Evolutionary conservation across 2,329 filamentous ascomycete genomes (phyloP), one percentile per base, ranked within the genome.

Genomic region (Colletotrichum filicis): DNA sequence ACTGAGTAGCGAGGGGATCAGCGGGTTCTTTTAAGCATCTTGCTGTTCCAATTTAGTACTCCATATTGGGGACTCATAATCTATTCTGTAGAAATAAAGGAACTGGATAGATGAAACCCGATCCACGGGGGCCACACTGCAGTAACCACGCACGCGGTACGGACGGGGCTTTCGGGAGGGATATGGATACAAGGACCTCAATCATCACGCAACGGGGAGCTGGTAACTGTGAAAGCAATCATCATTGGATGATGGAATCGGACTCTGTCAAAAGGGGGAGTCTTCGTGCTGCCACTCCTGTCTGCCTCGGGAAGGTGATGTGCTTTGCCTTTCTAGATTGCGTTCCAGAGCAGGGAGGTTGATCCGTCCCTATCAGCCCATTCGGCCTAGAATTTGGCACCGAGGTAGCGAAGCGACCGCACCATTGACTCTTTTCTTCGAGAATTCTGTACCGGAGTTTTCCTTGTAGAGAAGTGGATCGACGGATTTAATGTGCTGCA

Each of bases 1-100:
- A 53, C 57, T 5, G 11, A 16, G 14, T 35, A 68, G 26, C 12
- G 35, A 58, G 28, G 22, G 58, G 64, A 68, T 52, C 57, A 16
- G 35, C 28, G 52, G 28, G 58, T 30, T 71, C 57, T 71, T 71
- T 71, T 61, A 68, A 68, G 32, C 52, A 42, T 53, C 37, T 57
- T 16, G 26, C 37, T 35, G 49, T 12, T 16, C 58, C 6, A 4
- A 19, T 5, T 62, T 11, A 16, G 57, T n/a, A 26, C 35, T 58
- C 9, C 28, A 53, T 9, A 71, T 14, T 22, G 49, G 42, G 22
- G 53, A 8, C 24, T 37, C 19, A 24, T 32, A 24, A 28, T 42
- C 37, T 7, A 6, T 42, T 42, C 37, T 42, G 37, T 42, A 42
- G 37, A 16, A 42, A 42, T 6, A 42, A 19, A 42, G 16, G 37